These are phyloP conservation scores for Dendrobium nobile DNA, from an alignment of 106 monocot species.

Conservation along the genomic window DNA sequence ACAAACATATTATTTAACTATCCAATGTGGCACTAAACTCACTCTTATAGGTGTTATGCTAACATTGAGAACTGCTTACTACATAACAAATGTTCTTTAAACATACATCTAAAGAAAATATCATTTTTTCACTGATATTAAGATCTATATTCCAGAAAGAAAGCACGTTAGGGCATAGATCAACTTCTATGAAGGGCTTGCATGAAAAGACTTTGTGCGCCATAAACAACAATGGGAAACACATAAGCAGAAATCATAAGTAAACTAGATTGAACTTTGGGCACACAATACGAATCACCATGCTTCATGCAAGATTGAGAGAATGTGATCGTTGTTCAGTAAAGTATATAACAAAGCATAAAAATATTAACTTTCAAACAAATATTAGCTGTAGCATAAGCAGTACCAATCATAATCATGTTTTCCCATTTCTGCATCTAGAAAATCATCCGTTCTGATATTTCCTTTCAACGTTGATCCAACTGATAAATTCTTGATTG, in stretches of 20 bases:
- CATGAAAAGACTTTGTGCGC: not conserved
- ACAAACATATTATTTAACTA: not conserved
- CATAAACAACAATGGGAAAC: too few species aligned
- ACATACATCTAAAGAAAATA: not conserved
- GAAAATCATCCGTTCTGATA: not conserved
- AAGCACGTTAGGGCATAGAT: not conserved
- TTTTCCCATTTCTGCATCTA: slow-evolving; percentile 10
- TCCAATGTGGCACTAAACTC: not conserved
- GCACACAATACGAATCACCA: not conserved
- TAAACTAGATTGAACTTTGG: slow-evolving; percentile 2
- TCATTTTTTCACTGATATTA: not conserved
- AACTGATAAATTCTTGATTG: not conserved
- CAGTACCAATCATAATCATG: slow-evolving; percentile 16
- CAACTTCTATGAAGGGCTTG: too few species aligned
- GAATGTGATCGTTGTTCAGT: not conserved
- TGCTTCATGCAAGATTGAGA: not conserved
- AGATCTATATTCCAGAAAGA: not conserved
- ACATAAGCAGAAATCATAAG: not conserved
- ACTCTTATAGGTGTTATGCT: not conserved
- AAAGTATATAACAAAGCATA: not conserved
- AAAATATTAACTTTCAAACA: not conserved
- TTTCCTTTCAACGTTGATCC: not conserved
- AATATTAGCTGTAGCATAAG: not conserved
- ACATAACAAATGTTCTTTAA: not conserved
- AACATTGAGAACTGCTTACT: not conserved